Base-by-base conservation (phyloP, 306 rosid species). In the Canavalia ensiformis region DNA sequence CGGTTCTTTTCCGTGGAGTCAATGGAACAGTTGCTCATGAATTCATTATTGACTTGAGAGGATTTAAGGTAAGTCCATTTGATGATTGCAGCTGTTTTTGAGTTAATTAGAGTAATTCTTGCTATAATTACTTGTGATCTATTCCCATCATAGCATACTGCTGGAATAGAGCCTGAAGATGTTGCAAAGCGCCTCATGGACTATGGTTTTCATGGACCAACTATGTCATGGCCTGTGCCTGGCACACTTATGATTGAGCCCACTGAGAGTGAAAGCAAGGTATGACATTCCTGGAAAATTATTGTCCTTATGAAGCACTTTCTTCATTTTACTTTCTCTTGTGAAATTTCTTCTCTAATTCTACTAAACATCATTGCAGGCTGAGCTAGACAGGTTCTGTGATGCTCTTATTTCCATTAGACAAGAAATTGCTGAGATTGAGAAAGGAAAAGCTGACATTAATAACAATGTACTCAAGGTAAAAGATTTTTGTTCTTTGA, bases 191-290 rank as follows among this genome's bases (percentile, higher is more conserved):
- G 99, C 88, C 93, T 96, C 49, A 96, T 96, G 88, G 99, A 94
- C 91, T 96, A 96, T 2, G 98, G 98, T 29, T 96, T 96, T 35
- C 99, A 96, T 74, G 99, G 79, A 86, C 99, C 99, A 72, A 96
- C 99, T 46, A 96, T 96, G 99, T 96, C 99, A 68, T 96, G 99
- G 99, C 99, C 98, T 65, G 98, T 96, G 67, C 97, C 98, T 10
- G 98, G 99, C 52, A 96, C 99, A 11, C 98, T 96, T 88, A 96
- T 96, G 99, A 87, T 96, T 72, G 98, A 96, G 84, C 98, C 99
- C 59, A 94, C 98, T 58, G 99, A 96, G 81, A 96, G 99, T 90
- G 99, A 96, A 89, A 91, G 97, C 98, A 96, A 96, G 92, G 99
- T 92, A 90, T 37, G 54, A 5, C 75, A 74, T 30, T 58, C 35